phyloP scores from a whole-genome alignment of 805 yeast genomes.

The Candida krabiensis region DNA sequence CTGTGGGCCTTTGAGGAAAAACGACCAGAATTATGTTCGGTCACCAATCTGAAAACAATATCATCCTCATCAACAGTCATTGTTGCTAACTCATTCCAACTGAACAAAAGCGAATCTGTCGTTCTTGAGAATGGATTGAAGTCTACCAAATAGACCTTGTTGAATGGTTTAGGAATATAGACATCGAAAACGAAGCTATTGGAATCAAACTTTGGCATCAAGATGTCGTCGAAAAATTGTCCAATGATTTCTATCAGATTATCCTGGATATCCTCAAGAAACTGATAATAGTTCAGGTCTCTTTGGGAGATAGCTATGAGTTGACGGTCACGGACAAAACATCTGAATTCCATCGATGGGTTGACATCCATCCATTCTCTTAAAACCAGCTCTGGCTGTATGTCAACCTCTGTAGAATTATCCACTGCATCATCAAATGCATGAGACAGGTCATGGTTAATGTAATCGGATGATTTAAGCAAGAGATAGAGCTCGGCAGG shows the following conservation, averaged over 20 bases:
- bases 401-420: constrained; percentile 16
- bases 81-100: constrained; percentile 76
- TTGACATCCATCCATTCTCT: constrained; percentile 81
- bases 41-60: constrained; percentile 64
- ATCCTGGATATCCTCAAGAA: constrained; percentile 52
- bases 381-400: constrained; percentile 64
- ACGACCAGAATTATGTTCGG: constrained; percentile 66
- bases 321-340: constrained; percentile 65
- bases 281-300: constrained; percentile 81
- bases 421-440: constrained; percentile 55
- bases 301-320: constrained; percentile 81
- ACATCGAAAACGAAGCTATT: constrained; percentile 71
- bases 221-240: constrained; percentile 51
- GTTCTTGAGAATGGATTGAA: constrained; percentile 81
- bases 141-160: constrained; percentile 70
- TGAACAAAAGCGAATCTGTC: constrained; percentile 75
- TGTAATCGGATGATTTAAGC: constrained; percentile 83
- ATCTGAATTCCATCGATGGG: constrained; percentile 90
- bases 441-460: constrained; percentile 78
- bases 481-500: constrained; percentile 78
- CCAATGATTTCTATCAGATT: constrained; percentile 49
- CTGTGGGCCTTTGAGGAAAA: constrained; percentile 82
- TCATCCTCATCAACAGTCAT: constrained; percentile 33
- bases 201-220: constrained; percentile 52
- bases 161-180: constrained; percentile 75